Evolutionary conservation across 2,329 filamentous ascomycete species (phyloP), one percentile per base, ranked within the genome.

Genomic region (Alternaria metachromatica): DNA sequence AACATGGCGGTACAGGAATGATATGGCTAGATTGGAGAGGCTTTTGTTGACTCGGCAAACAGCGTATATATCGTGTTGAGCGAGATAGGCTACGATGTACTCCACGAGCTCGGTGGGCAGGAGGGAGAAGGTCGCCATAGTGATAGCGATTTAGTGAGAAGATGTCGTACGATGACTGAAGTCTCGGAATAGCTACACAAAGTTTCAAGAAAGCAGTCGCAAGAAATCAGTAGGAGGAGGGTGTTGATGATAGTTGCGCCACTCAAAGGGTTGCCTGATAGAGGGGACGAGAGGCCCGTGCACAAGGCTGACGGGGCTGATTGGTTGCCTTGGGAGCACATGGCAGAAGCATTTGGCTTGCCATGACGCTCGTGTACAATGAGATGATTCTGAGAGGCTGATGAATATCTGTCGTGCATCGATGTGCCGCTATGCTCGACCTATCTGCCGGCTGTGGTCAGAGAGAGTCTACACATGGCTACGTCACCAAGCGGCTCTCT

Each of bases 81-180:
- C 21, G 7, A 71, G 62, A 48, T 69, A 69, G 9, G 64, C 55
- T 26, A 73, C 51, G 23, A 76, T 64, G 9, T 69, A 66, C 45
- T 76, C 71, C 6, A 74, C 58, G 11, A 77, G 63, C 59, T 77
- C 75, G 20, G 64, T 45, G 11, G 74, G 68, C 5, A 77, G 59
- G 18, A 64, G 45, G 33, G 65, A 59, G 20, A 76, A 66, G 11
- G 61, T 55, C 12, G 70, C 67, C 75, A 76, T 76, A 7, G 20
- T 13, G 12, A 25, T 45, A 26, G 48, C 6, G 25, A 58, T 15
- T 2, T 43, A 5, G 15, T 25, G 11, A 2, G 6, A 1, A 11
- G 2, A 4, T 13, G 6, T 41, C 10, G 3, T 1, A 21, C 2
- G 1, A 7, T 23, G 28, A 5, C 28, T 33, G 18, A 2, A 6